Percentiles rank a stretch among this genome's conserved stretches.
phyloP scores from a whole-genome alignment of 371 early-diverging fungal genomes.

The Circinella minor region DNA sequence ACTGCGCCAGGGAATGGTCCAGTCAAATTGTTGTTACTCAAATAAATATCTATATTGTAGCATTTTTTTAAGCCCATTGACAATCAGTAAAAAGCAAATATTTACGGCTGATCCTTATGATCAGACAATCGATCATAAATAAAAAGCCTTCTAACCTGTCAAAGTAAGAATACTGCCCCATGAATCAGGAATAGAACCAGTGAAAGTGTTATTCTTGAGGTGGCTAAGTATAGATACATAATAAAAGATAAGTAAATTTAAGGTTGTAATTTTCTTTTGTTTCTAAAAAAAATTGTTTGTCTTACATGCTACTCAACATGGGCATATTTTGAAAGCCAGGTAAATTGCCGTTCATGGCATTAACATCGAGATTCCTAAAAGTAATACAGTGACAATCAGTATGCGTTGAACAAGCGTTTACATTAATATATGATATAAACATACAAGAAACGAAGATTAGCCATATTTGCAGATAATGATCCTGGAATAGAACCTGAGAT shows the following conservation, averaged over 20 bases:
- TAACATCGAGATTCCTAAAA: constrained; percentile 46
- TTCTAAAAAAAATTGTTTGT: neutral
- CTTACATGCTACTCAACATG: constrained; percentile 39
- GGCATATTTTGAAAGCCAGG: constrained; percentile 32
- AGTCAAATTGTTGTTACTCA: constrained; percentile 46
- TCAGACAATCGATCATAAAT: no score
- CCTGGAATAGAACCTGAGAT: constrained; percentile 51
- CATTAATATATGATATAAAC: neutral
- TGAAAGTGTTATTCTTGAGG: constrained; percentile 47
- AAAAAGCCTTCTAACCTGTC: constrained; percentile 13
- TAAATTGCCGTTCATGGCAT: constrained; percentile 34
- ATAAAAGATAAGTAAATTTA: neutral
- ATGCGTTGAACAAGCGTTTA: no score
- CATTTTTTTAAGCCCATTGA: no score
- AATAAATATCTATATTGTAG: constrained; percentile 20
- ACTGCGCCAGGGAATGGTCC: constrained; percentile 38
- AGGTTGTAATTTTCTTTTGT: neutral
- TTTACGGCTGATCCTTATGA: no score
- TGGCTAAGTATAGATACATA: constrained; percentile 30
- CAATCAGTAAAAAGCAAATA: neutral
- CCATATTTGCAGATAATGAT: constrained; percentile 30
- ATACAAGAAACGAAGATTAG: constrained; percentile 31
- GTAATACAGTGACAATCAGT: no score
- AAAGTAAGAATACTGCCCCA: constrained; percentile 29
- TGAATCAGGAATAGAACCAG: constrained; percentile 42